Base-by-base conservation (phyloP, 768 basidiomycete species). In the Tylopilus cervinicoccineus region DNA sequence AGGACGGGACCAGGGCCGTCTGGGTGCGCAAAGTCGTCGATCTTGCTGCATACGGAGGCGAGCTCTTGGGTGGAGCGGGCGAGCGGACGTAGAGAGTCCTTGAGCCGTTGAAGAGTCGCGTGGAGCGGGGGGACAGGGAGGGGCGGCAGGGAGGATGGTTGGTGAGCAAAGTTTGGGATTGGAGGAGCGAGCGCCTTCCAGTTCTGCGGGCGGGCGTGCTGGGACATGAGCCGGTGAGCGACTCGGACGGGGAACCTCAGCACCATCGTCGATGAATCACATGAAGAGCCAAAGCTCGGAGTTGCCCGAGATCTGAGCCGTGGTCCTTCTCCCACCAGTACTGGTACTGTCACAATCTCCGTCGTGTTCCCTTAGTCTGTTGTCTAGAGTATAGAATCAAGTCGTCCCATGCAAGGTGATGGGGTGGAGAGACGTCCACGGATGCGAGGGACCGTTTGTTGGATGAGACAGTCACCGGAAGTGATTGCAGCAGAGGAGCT, bases 131-230 rank as follows among this genome's bases (percentile, higher is more conserved):
- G 84, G 0, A 96, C 83, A 0, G 93, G 94, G 8, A 97, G 79
- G 38, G 72, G 73, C 0, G 83, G 84, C 5, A 96, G 76, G 26
- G 52, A 6, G 9, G 70, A 65, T 0, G 71, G 56, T 60, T 93
- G 88, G 4, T 75, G 73, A 2, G 76, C 76, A 62, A 88, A 90
- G 12, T 90, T 87, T 14, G 74, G 63, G 11, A 85, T 69, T 36
- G 72, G 68, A 0, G 89, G 87, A 1, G 90, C 88, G 43, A 70
- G 69, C 1, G 74, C 59, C 69, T 93, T 93, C 90, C 91, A 93
- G 57, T 79, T 68, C 16, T 63, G 36, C 5, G 85, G 83, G 23
- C 76, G 72, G 31, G 32, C 32, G 8, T 38, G 22, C 8, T 23
- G 61, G 31, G 38, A 56, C 50, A 53, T 66, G 52, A 50, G 60